phyloP scores from a whole-genome alignment of 2,329 filamentous ascomycete species.

The Phialemonium atrogriseum region DNA sequence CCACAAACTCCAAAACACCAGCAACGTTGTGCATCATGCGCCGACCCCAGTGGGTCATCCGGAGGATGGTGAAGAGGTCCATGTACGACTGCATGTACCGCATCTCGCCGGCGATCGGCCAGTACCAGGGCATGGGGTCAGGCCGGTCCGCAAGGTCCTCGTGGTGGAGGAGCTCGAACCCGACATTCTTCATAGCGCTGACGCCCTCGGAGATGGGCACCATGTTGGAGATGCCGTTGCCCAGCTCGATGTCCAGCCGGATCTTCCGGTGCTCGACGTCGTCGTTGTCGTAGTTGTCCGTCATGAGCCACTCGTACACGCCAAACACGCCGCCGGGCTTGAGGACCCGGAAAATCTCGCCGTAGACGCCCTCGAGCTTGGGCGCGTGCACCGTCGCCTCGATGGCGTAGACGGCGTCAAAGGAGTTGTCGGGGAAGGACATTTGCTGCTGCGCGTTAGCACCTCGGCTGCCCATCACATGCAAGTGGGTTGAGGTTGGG shows the following conservation, averaged over 20 bases:
- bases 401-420: constrained; percentile 94
- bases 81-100: constrained; percentile 72
- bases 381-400: constrained; percentile 96
- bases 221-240: constrained; percentile 97
- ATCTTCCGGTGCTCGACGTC: constrained; percentile 83
- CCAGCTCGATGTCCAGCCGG: constrained; percentile 88
- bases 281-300: constrained; percentile 83
- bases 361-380: constrained; percentile 83
- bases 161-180: constrained; percentile 74
- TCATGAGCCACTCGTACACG: constrained; percentile 99
- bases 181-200: constrained; percentile 75
- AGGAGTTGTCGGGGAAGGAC: constrained; percentile 83
- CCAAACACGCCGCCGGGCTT: constrained; percentile 95
- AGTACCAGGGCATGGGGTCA: constrained; percentile 85
- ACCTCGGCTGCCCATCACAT: too few species aligned
- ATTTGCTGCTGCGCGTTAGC: constrained; percentile 57
- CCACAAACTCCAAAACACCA: constrained; percentile 65
- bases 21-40: constrained; percentile 67
- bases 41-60: constrained; percentile 83
- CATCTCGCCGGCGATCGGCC: constrained; percentile 78
- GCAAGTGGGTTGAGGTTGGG: too few species aligned
- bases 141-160: constrained; percentile 77
- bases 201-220: constrained; percentile 76
- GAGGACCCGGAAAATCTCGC: constrained; percentile 86
- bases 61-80: constrained; percentile 74